Percentiles rank a stretch among this genome's conserved stretches.
Evolutionary conservation across 768 basidiomycete genomes (phyloP).

Genomic region (Fibroporia radiculosa): DNA sequence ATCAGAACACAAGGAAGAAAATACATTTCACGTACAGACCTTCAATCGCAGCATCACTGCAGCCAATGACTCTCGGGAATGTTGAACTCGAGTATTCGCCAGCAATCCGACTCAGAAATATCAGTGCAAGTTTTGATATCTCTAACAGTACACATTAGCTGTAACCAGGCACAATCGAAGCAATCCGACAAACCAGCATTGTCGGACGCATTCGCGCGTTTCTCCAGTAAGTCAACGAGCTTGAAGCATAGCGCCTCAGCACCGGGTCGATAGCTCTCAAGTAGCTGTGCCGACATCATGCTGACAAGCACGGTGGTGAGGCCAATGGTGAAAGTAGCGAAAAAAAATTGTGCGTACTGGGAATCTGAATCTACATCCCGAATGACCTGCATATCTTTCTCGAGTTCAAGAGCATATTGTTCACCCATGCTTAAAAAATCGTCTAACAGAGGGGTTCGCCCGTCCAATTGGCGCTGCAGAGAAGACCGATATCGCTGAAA

Average conservation of each 20-base stretch:
- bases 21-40: conserved; percentile 24
- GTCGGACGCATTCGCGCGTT: conserved; percentile 23
- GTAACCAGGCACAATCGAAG: too few species aligned
- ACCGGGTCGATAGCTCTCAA: conserved; percentile 39
- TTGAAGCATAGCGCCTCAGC: conserved; percentile 40
- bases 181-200: conserved; percentile 28
- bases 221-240: conserved; percentile 35
- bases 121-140: conserved; percentile 24
- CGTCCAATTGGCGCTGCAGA: conserved; percentile 55
- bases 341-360: conserved; percentile 28
- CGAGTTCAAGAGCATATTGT: conserved; percentile 45
- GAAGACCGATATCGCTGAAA: conserved; percentile 58
- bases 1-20: not conserved
- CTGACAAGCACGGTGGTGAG: conserved; percentile 22
- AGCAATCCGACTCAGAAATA: conserved; percentile 44
- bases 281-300: conserved; percentile 34
- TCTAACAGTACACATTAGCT: conserved; percentile 10
- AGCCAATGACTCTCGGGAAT: conserved; percentile 39
- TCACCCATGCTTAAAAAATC: conserved; percentile 53
- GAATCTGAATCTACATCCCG: conserved; percentile 33
- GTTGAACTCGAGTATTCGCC: conserved; percentile 36
- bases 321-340: not conserved
- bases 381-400: conserved; percentile 50
- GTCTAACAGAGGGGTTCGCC: conserved; percentile 57
- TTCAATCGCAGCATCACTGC: conserved; percentile 25